Evolutionary conservation across 768 basidiomycete genomes (phyloP).

Genomic region (Boletus barrowsii): DNA sequence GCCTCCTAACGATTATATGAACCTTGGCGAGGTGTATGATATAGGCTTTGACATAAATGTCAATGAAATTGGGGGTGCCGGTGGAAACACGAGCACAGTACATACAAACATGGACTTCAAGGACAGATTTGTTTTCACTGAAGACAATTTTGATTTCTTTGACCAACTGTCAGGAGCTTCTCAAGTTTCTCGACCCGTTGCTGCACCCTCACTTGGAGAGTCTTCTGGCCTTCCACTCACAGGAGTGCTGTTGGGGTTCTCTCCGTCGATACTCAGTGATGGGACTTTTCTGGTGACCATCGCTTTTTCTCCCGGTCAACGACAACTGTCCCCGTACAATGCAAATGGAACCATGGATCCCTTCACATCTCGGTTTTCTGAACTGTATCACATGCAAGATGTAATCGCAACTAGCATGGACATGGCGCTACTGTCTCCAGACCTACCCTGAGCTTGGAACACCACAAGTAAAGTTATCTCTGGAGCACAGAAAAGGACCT

Average conservation of each 20-base stretch:
- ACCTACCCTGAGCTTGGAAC: slow-evolving; percentile 49
- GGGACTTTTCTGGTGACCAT: slow-evolving; percentile 24
- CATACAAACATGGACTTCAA: slow-evolving; percentile 48
- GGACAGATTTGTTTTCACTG: slow-evolving; percentile 59
- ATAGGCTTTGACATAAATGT: slow-evolving; percentile 50
- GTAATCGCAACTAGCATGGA: slow-evolving; percentile 36
- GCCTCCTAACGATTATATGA: slow-evolving; percentile 35
- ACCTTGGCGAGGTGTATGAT: slow-evolving; percentile 35
- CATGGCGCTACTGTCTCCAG: slow-evolving; percentile 50
- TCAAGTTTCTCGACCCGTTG: slow-evolving; percentile 18
- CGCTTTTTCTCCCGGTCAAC: slow-evolving; percentile 27
- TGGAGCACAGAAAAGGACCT: slow-evolving; percentile 17
- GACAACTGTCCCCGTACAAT: slow-evolving; percentile 28
- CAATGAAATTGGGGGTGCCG: slow-evolving; percentile 32
- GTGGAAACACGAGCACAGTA: slow-evolving; percentile 20
- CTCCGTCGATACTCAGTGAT: slow-evolving; percentile 33
- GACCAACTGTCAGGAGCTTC: slow-evolving; percentile 49
- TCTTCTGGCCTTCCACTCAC: slow-evolving; percentile 31
- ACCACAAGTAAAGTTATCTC: slow-evolving; percentile 50
- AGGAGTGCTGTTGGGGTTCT: slow-evolving; percentile 32
- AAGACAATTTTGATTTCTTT: slow-evolving; percentile 89
- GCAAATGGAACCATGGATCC: slow-evolving; percentile 21
- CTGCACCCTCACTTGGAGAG: slow-evolving; percentile 15
- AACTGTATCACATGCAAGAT: slow-evolving; percentile 24
- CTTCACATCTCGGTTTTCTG: slow-evolving; percentile 21